Base-by-base conservation (phyloP, 192 early-diverging fungal species). In the Mortierella hygrophila region DNA sequence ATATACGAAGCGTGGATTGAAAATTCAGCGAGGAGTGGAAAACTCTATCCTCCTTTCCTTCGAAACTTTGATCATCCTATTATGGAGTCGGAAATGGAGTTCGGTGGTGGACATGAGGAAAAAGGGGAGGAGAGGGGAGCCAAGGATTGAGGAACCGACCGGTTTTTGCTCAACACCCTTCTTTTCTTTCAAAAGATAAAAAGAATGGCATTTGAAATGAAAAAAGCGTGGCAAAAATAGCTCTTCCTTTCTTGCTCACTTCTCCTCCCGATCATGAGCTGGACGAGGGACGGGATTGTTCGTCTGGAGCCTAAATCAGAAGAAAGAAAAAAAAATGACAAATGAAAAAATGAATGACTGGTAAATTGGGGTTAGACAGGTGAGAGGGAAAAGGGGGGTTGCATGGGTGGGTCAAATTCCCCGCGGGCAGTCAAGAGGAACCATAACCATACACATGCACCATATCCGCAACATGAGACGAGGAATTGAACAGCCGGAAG, bases 161-260 rank as follows among this genome's bases (percentile, higher is more conserved):
- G 23, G 49, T 20, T 52, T 52, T 52, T 52, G 49, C 49, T 52
- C 26, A 32, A 11, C 29, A 29, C 3, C 60, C 23, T 11, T 32
- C n/a, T 29, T 32, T 15, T 29, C 9, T 16, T 65, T 3, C 29
- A 35, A 57, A 57, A 35, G 29, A 32, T 8, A 29, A 32, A 11
- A 15, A 32, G 13, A 65, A 3, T 26, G n/a, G 60, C n/a, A 26
- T 57, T 65, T 29, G 60, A 65, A 65, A 65, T 65, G 60, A 65
- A 65, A 65, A 65, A 65, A 65, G 60, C 29, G 26, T 65, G 60
- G 60, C 60, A 65, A 65, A 65, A 65, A 65, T 65, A 65, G 60
- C 60, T 65, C 60, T 65, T 63, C 29, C 23, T 29, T 63, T 3
- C 60, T 40, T 40, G 4, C 38, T 40, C 38, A 5, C 38, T 40